Base-by-base conservation (phyloP, 2,329 filamentous ascomycete genomes). In the Exophiala oligosperma region DNA sequence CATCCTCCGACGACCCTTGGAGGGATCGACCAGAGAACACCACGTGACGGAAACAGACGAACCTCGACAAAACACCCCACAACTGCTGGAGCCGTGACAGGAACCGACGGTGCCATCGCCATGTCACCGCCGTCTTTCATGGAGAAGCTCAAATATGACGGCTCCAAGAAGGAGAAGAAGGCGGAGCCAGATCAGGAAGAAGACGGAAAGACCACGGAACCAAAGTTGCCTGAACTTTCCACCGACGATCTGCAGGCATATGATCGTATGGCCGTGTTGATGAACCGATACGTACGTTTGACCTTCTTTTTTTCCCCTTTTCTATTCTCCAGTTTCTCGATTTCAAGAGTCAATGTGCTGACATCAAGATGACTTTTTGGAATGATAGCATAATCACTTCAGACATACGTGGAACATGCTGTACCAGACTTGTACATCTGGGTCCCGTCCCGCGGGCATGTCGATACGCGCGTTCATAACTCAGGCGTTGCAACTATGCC, bases 391-490 rank as follows among this genome's bases (percentile, higher is more conserved):
- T 76, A 84, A 86, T 66, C 82, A 89, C 75, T 94, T 94, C 78
- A 88, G 89, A 24, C 75, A 80, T 44, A 82, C 83, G 2, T 96
- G 90, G 90, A 89, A 83, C 53, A 73, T 84, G 24, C 79, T 96
- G 54, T 87, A 89, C 76, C 77, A 76, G 2, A 85, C 90, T 24
- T 89, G 86, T 68, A 77, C 77, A 29, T 76, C 74, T 47, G 74
- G 80, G 59, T 82, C 82, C 60, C 84, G 87, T 0, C 86, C 89
- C 0, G 68, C 76, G 2, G 80, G 80, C 63, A 83, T 91, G 77
- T 85, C 86, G 0, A 81, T 91, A 12, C 81, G 82, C 28, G 81
- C 88, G 63, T 91, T 94, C 73, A 76, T 95, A 65, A 72, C 78
- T 65, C 77, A 81, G 26, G 90, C 87, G 32, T 77, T 90, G n/a